These are phyloP conservation scores for Nakazawaea ishiwadae DNA, from an alignment of 805 yeast species.

Conservation along the genomic window DNA sequence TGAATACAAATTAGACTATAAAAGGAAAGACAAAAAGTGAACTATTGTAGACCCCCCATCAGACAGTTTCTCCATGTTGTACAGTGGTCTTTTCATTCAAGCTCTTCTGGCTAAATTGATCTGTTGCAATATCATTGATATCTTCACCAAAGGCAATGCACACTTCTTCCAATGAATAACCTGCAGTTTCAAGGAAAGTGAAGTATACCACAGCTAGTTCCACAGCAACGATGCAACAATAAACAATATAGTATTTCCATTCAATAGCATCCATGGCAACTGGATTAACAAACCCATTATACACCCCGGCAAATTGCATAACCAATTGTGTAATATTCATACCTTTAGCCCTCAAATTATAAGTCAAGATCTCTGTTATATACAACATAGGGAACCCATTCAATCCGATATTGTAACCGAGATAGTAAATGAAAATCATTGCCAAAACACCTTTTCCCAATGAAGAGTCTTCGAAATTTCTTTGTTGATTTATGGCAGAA, in stretches of 20 bases:
- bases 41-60: too few relatives aligned
- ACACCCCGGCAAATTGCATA: slow-evolving; percentile 15
- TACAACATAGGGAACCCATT: slow-evolving; percentile 43
- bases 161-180: slow-evolving; percentile 35
- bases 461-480: slow-evolving; percentile 32
- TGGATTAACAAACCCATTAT: slow-evolving; percentile 23
- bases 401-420: slow-evolving; percentile 35
- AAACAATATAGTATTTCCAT: slow-evolving; percentile 33
- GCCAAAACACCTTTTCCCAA: slow-evolving; percentile 45
- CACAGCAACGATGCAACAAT: slow-evolving; percentile 25
- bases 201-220: slow-evolving; percentile 27
- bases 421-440: slow-evolving; percentile 44
- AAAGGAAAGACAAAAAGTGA: too few relatives aligned
- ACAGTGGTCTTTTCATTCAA: too few relatives aligned
- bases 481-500: slow-evolving; percentile 40
- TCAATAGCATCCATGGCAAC: slow-evolving; percentile 33
- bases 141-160: slow-evolving; percentile 18
- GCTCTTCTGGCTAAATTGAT: too few relatives aligned
- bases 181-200: slow-evolving; percentile 32
- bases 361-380: slow-evolving; percentile 34
- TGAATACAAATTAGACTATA: too few relatives aligned
- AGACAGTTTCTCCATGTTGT: too few relatives aligned
- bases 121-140: slow-evolving; percentile 6
- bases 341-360: slow-evolving; percentile 25
- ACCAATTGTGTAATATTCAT: slow-evolving; percentile 14